Evolutionary conservation across 2,329 filamentous ascomycete species (phyloP), one percentile per base, ranked within the genome.

Genomic region (Xylaria sp.): DNA sequence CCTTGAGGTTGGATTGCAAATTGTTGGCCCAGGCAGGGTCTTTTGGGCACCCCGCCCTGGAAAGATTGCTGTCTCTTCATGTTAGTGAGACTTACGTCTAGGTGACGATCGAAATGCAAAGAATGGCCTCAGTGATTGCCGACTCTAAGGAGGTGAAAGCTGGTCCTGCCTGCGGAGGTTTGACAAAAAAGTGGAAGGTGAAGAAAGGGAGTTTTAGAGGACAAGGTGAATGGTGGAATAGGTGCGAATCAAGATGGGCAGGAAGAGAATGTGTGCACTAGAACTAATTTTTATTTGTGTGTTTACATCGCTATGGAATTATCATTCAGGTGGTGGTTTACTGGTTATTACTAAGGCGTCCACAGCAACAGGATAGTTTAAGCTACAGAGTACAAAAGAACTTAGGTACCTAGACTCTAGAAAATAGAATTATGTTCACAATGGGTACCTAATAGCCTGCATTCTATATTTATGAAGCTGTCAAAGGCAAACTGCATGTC

Each of bases 401-500:
- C n/a, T n/a, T n/a, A 11, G 22, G 13, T 27, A 55, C 36, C 36
- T 42, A 29, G 17, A 27, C 42, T 17, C 13, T n/a, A 11, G 13
- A 55, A 29, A 55, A 10, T 42, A 17, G 10, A 55, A 33, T 17
- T 29, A 29, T 31, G 36, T 31, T 54, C 29, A 65, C 15, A 7
- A 42, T 29, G 20, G 17, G 22, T 15, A 33, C 29, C 5, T 47
- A 22, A 15, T 54, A 49, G 15, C 15, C 7, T 42, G 13, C 27
- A 38, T 17, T 22, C 7, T 31, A 29, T 25, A 17, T 10, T 2
- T 42, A 9, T 6, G 7, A 27, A 10, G 15, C 9, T 45, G 5
- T 42, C 55, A 31, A 47, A 54, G 65, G 53, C 51, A 65, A 63
- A 51, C 49, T 53, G 62, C 47, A 49, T 68, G 57, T 58, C 31